Evolutionary conservation across 2,329 filamentous ascomycete genomes (phyloP).

Genomic region (Lithohypha guttulata): DNA sequence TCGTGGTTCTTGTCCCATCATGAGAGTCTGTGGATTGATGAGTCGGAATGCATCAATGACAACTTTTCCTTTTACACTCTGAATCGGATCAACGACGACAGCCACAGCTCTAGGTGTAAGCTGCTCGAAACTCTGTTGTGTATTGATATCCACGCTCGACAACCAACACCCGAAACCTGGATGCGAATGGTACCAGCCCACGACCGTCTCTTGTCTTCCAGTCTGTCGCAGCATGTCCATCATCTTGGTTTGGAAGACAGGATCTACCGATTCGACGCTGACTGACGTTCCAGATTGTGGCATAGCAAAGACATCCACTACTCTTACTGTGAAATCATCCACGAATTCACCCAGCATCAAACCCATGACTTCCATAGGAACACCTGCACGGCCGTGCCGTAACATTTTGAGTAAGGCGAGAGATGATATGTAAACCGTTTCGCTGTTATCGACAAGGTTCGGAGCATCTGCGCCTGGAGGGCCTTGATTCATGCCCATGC

Average conservation of each 20-base stretch:
- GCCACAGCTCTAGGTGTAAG: slow-evolving; percentile 92
- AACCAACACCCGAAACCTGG: slow-evolving; percentile 99
- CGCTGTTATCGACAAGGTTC: slow-evolving; percentile 93
- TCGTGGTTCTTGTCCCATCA: slow-evolving; percentile 94
- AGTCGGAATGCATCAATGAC: slow-evolving; percentile 98
- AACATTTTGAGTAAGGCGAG: slow-evolving; percentile 97
- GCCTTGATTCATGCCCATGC: slow-evolving; percentile 38
- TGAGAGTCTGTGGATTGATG: slow-evolving; percentile 93
- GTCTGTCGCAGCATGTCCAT: slow-evolving; percentile 99
- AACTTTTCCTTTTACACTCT: slow-evolving; percentile 98
- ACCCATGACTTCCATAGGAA: slow-evolving; percentile 99
- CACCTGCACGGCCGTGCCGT: slow-evolving; percentile 89
- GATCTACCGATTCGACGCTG: slow-evolving; percentile 94
- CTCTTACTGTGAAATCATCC: slow-evolving; percentile 95
- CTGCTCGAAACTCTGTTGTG: slow-evolving; percentile 99
- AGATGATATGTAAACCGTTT: slow-evolving; percentile 98
- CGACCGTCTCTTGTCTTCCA: slow-evolving; percentile 88
- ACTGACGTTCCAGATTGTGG: slow-evolving; percentile 97
- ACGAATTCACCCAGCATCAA: slow-evolving; percentile 98
- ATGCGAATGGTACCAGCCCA: slow-evolving; percentile 99
- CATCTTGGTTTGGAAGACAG: slow-evolving; percentile 99
- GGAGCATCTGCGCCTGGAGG: slow-evolving; percentile 45
- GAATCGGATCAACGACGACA: slow-evolving; percentile 95
- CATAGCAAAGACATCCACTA: slow-evolving; percentile 99
- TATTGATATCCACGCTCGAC: slow-evolving; percentile 98